Evolutionary conservation across 2,329 filamentous ascomycete species (phyloP).

Genomic region (Neonectria ditissima): DNA sequence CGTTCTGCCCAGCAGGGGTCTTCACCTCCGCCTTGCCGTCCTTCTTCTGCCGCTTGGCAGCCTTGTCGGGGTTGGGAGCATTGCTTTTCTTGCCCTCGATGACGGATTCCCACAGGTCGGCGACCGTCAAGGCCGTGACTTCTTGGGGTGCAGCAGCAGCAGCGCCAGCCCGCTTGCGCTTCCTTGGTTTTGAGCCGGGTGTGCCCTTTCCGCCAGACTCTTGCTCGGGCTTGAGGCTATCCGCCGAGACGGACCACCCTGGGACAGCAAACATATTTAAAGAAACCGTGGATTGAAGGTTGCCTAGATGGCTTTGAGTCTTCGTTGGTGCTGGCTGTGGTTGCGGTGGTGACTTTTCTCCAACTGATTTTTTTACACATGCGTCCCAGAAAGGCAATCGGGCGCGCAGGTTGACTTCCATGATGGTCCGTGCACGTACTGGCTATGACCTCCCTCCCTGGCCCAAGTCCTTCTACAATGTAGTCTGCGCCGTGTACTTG

Average conservation of each 20-base stretch:
- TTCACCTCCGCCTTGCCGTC: slow-evolving; percentile 45
- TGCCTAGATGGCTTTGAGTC: neutral
- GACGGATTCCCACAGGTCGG: slow-evolving; percentile 81
- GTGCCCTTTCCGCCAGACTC: slow-evolving; percentile 47
- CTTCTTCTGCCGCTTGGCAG: slow-evolving; percentile 53
- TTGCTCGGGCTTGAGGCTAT: slow-evolving; percentile 77
- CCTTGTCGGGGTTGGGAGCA: slow-evolving; percentile 34
- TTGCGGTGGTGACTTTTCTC: slow-evolving; percentile 23
- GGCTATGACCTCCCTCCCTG: neutral
- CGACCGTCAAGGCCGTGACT: slow-evolving; percentile 78
- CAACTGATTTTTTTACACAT: slow-evolving; percentile 16
- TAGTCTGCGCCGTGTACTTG: neutral
- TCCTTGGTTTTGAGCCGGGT: slow-evolving; percentile 64
- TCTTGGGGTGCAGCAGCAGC: slow-evolving; percentile 46
- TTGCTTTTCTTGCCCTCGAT: slow-evolving; percentile 74
- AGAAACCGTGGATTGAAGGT: slow-evolving; percentile 6
- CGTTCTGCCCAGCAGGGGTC: slow-evolving; percentile 38
- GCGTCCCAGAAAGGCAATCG: neutral
- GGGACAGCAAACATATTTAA: slow-evolving; percentile 87
- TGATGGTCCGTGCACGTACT: slow-evolving; percentile 7
- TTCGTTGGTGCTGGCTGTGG: slow-evolving; percentile 26
- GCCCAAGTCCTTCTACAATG: neutral
- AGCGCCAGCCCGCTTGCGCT: slow-evolving; percentile 63
- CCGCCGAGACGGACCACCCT: slow-evolving; percentile 87
- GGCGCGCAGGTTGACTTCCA: neutral